Percentiles rank a stretch among this genome's conserved stretches.
Conservation (phyloP, 2,329 filamentous ascomycete genomes). For the Aspergillus jensenii region DNA sequence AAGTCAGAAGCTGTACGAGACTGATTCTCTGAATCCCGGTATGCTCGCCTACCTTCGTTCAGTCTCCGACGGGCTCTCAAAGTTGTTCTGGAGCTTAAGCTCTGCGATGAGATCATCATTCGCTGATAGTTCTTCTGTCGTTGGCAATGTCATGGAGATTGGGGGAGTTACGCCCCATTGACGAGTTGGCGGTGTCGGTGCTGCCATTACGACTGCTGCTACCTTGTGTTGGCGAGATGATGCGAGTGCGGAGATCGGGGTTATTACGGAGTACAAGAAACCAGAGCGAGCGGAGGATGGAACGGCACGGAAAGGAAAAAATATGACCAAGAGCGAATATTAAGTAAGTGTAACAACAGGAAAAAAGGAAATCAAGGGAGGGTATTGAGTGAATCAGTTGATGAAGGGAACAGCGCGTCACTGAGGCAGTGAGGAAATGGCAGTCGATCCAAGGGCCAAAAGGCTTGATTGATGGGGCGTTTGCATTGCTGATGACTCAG, state of each 20-base stretch:
- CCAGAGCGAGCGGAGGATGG: neutral
- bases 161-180: conserved; percentile 79
- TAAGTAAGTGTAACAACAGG: neutral
- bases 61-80: conserved; percentile 80
- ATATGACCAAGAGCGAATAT: neutral
- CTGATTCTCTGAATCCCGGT: neutral
- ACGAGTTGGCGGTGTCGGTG: conserved; percentile 35
- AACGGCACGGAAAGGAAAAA: conserved; percentile 4
- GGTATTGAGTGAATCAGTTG: conserved; percentile 8
- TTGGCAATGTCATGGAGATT: conserved; percentile 75
- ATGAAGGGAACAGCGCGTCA: conserved; percentile 6
- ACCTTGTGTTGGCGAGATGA: conserved; percentile 10
- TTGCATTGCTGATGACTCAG: conserved; percentile 16
- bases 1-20: conserved; percentile 12
- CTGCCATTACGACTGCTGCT: conserved; percentile 32
- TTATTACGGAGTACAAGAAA: conserved; percentile 1
- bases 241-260: conserved; percentile 15
- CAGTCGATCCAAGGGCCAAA: neutral
- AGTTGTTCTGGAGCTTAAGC: conserved; percentile 85
- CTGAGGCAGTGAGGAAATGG: neutral
- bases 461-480: conserved; percentile 10
- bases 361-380: conserved; percentile 12
- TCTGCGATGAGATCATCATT: conserved; percentile 81
- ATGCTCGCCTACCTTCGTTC: conserved; percentile 65
- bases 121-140: conserved; percentile 70